These are phyloP conservation scores for Fusarium secorum DNA, from an alignment of 2,329 filamentous ascomycete genomes.

Conservation along the genomic window DNA sequence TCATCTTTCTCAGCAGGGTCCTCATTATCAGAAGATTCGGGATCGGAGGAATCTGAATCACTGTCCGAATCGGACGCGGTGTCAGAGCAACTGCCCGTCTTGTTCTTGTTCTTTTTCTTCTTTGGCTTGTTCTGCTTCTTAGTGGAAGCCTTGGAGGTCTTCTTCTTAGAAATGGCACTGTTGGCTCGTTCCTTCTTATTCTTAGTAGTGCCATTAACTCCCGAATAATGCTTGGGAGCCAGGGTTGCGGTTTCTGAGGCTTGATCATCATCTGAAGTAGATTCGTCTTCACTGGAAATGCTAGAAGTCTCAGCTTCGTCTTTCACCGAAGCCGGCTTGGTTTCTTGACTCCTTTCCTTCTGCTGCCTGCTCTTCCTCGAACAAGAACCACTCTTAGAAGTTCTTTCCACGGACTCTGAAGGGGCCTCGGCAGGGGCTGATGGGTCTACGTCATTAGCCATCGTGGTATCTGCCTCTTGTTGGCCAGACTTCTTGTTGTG, in stretches of 20 bases:
- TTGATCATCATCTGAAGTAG: slow-evolving; percentile 24
- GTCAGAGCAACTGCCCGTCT: slow-evolving; percentile 1
- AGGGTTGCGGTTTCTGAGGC: not conserved
- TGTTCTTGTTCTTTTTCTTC: slow-evolving; percentile 11
- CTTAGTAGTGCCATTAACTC: slow-evolving; percentile 18
- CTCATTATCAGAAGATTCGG: slow-evolving; percentile 26
- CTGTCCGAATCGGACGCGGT: slow-evolving; percentile 24
- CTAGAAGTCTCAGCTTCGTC: slow-evolving; percentile 18
- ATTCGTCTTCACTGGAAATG: slow-evolving; percentile 10
- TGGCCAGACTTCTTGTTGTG: slow-evolving; percentile 23
- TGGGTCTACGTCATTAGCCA: slow-evolving; percentile 15
- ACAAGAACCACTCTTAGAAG: slow-evolving; percentile 1
- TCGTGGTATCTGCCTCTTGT: slow-evolving; percentile 22
- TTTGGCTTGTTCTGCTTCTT: slow-evolving; percentile 22
- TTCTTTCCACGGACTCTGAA: slow-evolving; percentile 11
- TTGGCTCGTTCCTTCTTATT: slow-evolving; percentile 8
- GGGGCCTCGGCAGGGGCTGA: slow-evolving; percentile 5
- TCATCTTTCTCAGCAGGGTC: slow-evolving; percentile 27
- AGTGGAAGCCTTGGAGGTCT: slow-evolving; percentile 1
- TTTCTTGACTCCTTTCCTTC: slow-evolving; percentile 13
- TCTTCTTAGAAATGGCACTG: slow-evolving; percentile 18
- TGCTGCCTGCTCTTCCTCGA: slow-evolving; percentile 26
- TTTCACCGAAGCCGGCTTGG: not conserved
- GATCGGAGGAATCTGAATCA: slow-evolving; percentile 38
- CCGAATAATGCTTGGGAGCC: slow-evolving; percentile 21